Evolutionary conservation across 345 rosid species (phyloP).

Genomic region (Syzygium aromaticum): DNA sequence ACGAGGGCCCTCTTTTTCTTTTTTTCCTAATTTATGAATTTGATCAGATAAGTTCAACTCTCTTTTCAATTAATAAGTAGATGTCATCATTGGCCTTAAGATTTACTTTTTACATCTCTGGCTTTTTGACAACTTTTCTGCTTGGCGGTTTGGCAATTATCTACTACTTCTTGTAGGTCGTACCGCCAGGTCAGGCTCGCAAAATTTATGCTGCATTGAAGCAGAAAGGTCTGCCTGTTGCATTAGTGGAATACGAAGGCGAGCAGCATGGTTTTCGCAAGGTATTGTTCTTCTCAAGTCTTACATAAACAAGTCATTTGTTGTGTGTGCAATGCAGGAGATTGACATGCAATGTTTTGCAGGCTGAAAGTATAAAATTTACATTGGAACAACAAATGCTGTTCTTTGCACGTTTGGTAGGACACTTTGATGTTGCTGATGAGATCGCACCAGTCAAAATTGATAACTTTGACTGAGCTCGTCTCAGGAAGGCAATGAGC

Average conservation of each 20-base stretch:
- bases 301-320: neutral
- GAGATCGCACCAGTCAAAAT: constrained; percentile 57
- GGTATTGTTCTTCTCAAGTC: constrained; percentile 24
- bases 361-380: constrained; percentile 89
- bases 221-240: constrained; percentile 85
- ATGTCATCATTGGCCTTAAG: neutral
- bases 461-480: constrained; percentile 56
- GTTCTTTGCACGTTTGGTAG: constrained; percentile 72
- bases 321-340: neutral
- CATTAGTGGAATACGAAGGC: constrained; percentile 89
- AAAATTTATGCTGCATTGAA: constrained; percentile 72
- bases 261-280: constrained; percentile 97
- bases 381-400: constrained; percentile 89
- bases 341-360: constrained; percentile 2
- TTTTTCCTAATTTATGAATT: neutral
- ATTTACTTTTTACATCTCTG: neutral
- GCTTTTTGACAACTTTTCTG: neutral
- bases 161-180: constrained; percentile 49
- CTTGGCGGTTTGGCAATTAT: neutral
- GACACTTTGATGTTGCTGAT: constrained; percentile 69
- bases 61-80: neutral
- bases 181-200: constrained; percentile 81
- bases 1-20: neutral
- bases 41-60: neutral
- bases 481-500: neutral